Percentiles rank a stretch among this genome's conserved stretches.
These are phyloP conservation scores for Monosporascus sp. DNA, from an alignment of 2,329 filamentous ascomycete species.

Conservation along the genomic window DNA sequence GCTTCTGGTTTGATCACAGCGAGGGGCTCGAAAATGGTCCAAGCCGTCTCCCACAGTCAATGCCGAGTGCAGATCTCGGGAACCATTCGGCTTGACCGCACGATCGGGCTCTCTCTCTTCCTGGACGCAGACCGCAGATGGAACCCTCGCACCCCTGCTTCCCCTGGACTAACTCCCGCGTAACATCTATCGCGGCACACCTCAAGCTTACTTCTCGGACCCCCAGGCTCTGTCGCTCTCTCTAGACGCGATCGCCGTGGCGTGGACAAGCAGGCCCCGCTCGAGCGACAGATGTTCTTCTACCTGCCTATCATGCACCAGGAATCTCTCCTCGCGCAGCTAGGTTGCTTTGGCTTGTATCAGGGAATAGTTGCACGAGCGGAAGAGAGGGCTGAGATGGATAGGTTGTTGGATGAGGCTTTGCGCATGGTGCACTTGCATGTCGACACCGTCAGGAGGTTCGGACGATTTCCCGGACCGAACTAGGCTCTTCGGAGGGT, in stretches of 20 bases:
- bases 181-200: slow-evolving; percentile 3
- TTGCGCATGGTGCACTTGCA: slow-evolving; percentile 5
- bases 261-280: not conserved
- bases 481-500: slow-evolving; percentile 14
- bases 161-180: slow-evolving; percentile 9
- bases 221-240: slow-evolving; percentile 2
- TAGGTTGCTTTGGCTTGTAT: slow-evolving; percentile 18
- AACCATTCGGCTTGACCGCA: slow-evolving; percentile 2
- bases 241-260: slow-evolving; percentile 3
- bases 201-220: slow-evolving; percentile 1
- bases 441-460: slow-evolving; percentile 11
- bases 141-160: slow-evolving; percentile 3
- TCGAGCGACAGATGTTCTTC: slow-evolving; percentile 20
- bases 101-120: not conserved
- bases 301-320: slow-evolving; percentile 32
- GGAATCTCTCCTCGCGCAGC: slow-evolving; percentile 27
- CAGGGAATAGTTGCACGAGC: slow-evolving; percentile 15
- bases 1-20: slow-evolving; percentile 9
- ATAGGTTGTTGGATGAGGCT: slow-evolving; percentile 2
- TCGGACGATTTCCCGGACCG: slow-evolving; percentile 18
- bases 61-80: slow-evolving; percentile 3
- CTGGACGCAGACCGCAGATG: slow-evolving; percentile 2
- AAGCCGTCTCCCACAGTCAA: slow-evolving; percentile 3
- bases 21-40: slow-evolving; percentile 7
- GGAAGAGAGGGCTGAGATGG: slow-evolving; percentile 7